These are phyloP conservation scores for Plenodomus lindquistii DNA, from an alignment of 2,329 filamentous ascomycete genomes.

Conservation along the genomic window DNA sequence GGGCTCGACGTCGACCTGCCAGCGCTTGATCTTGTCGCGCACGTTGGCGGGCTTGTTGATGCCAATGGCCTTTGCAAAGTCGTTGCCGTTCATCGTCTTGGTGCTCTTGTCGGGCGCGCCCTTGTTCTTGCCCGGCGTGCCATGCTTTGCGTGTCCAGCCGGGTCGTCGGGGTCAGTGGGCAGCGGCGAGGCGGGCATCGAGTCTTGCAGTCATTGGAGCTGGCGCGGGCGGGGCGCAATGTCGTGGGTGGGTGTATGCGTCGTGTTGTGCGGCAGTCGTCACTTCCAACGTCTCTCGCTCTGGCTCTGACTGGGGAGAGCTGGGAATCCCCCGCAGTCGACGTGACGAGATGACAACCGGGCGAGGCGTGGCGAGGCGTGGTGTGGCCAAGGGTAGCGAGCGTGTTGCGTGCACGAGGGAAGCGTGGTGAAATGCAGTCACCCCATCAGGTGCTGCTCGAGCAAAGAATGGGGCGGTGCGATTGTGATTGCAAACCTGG, in stretches of 20 bases:
- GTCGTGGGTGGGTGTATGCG: conserved; percentile 5
- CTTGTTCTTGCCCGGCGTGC: conserved; percentile 33
- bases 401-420: not conserved
- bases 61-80: conserved; percentile 47
- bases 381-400: not conserved
- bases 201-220: conserved; percentile 26
- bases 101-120: conserved; percentile 27
- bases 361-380: not conserved
- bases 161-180: conserved; percentile 24
- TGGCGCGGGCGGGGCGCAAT: conserved; percentile 14
- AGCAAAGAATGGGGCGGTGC: too few relatives aligned
- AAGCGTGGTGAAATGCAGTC: not conserved
- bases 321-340: too few relatives aligned
- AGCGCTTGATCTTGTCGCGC: conserved; percentile 76
- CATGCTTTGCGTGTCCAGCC: conserved; percentile 32
- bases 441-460: not conserved
- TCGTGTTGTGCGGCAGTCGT: conserved; percentile 13
- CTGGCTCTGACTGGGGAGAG: too few relatives aligned
- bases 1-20: conserved; percentile 78
- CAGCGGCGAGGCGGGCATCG: conserved; percentile 29
- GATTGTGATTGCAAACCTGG: too few relatives aligned
- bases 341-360: too few relatives aligned
- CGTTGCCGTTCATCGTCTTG: conserved; percentile 38
- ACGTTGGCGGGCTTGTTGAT: conserved; percentile 56
- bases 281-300: too few relatives aligned